These are phyloP conservation scores for Penicillium expansum DNA, from an alignment of 2,329 filamentous ascomycete species.

Conservation along the genomic window DNA sequence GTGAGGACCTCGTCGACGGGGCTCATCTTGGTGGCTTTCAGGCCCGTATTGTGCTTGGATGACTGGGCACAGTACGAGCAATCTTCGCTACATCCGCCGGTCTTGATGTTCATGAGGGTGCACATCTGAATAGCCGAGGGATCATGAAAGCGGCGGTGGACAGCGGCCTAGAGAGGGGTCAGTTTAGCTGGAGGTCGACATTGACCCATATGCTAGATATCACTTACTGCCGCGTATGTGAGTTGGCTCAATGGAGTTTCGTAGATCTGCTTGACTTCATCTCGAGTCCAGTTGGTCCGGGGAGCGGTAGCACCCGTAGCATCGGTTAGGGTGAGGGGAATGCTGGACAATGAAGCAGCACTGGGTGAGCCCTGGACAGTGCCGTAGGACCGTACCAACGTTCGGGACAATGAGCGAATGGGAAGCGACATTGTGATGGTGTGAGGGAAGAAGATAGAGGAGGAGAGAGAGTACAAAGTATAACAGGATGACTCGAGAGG, in stretches of 20 bases:
- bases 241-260: slow-evolving; percentile 78
- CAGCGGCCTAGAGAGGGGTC: slow-evolving; percentile 55
- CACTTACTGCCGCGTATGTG: slow-evolving; percentile 67
- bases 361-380: slow-evolving; percentile 39
- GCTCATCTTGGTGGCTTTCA: slow-evolving; percentile 76
- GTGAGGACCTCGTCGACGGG: slow-evolving; percentile 76
- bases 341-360: slow-evolving; percentile 31
- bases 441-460: background rate
- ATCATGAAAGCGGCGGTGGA: slow-evolving; percentile 83
- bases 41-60: slow-evolving; percentile 72
- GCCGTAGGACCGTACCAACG: slow-evolving; percentile 36
- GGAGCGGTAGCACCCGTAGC: slow-evolving; percentile 45
- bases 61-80: slow-evolving; percentile 92
- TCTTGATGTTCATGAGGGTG: slow-evolving; percentile 96
- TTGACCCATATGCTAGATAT: background rate
- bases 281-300: slow-evolving; percentile 73
- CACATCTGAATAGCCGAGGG: slow-evolving; percentile 84
- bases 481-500: background rate
- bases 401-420: slow-evolving; percentile 30
- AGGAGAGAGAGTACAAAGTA: too few relatives aligned
- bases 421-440: slow-evolving; percentile 28
- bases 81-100: slow-evolving; percentile 86
- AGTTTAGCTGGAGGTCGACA: slow-evolving; percentile 3
- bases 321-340: slow-evolving; percentile 35
- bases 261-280: slow-evolving; percentile 80